A percentile compares a stretch with the other conserved stretches of the same genome.
phyloP scores from a whole-genome alignment of 441 rosid genomes.

The Pelargonium australe region DNA sequence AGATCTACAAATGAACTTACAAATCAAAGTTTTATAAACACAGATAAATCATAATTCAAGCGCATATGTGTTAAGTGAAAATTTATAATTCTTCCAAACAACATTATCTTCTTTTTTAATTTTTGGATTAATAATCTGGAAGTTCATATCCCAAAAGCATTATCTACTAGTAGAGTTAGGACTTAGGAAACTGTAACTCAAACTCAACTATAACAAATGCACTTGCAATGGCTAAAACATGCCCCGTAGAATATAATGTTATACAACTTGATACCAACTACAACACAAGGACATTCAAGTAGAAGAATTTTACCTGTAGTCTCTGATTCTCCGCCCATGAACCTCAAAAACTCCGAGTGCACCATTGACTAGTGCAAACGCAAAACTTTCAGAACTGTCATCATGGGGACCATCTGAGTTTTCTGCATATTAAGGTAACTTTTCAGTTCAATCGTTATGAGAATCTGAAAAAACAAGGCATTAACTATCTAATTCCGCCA shows the following conservation, averaged over 20 bases:
- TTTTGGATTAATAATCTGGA: not conserved
- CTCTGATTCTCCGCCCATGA: conserved; percentile 91
- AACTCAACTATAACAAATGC: conserved; percentile 3
- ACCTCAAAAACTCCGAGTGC: conserved; percentile 99
- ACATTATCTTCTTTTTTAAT: not conserved
- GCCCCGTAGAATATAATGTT: not conserved
- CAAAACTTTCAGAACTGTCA: conserved; percentile 82
- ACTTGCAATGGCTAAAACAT: conserved; percentile 12
- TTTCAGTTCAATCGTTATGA: conserved; percentile 20
- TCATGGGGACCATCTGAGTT: conserved; percentile 60
- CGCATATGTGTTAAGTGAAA: not conserved
- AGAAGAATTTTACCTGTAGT: conserved; percentile 56
- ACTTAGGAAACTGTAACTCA: conserved; percentile 4
- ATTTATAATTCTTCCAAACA: not conserved
- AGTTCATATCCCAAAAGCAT: not conserved
- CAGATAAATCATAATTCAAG: not conserved
- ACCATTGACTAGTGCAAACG: conserved; percentile 93
- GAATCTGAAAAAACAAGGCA: conserved; percentile 9
- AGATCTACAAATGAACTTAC: conserved; percentile 21
- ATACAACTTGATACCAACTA: not conserved
- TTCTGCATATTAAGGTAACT: conserved; percentile 36
- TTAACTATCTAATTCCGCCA: conserved; percentile 14
- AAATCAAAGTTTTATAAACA: not conserved
- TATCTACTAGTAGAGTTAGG: not conserved
- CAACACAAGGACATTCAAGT: not conserved